Evolutionary conservation across 352 stramenopile genomes (phyloP), one percentile per base, ranked within the genome.

Genomic region (Pythium chondricola): DNA sequence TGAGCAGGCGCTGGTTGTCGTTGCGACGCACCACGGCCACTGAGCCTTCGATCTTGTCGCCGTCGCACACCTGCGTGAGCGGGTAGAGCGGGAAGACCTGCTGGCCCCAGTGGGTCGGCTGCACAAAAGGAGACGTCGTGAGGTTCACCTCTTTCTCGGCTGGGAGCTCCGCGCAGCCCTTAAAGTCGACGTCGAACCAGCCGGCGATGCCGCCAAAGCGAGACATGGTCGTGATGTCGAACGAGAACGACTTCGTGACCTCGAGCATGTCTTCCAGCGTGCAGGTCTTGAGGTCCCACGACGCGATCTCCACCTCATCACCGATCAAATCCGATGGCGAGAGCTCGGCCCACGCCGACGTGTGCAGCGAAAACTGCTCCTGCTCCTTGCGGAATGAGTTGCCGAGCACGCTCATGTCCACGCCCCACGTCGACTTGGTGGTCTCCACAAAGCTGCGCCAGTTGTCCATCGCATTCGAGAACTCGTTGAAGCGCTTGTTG

Each of bases 131-230:
- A 38, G 85, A 93, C 36, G 92, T 98, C 37, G 79, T 90, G 20
- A 98, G 85, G 47, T 74, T 93, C 45, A 97, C 75, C 29, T 81
- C 61, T 57, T 80, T 84, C 54, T 71, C 13, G 18, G 79, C 83
- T 9, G 83, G 83, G 53, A 90, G 84, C 48, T 93, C 71, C 1
- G 56, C 48, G 48, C 65, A 88, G 33, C 95, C 96, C 53, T 85
- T 93, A 67, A 99, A 99, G 63, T 99, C 95, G n/a, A 98, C 88
- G 55, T 98, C 97, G 64, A 99, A 99, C 97, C 97, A 99, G 46
- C 95, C 94, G 16, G 96, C 97, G 60, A 99, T 96, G 47, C 95
- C 97, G 55, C 81, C 78, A 52, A 94, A 93, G 55, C 83, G 83
- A 20, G 79, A 73, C 67, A 95, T 97, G 26, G 74, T 93, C 40